Evolutionary conservation across 257 asterid genomes (phyloP), one percentile per base, ranked within the genome.

Genomic region (Fraxinus americana): DNA sequence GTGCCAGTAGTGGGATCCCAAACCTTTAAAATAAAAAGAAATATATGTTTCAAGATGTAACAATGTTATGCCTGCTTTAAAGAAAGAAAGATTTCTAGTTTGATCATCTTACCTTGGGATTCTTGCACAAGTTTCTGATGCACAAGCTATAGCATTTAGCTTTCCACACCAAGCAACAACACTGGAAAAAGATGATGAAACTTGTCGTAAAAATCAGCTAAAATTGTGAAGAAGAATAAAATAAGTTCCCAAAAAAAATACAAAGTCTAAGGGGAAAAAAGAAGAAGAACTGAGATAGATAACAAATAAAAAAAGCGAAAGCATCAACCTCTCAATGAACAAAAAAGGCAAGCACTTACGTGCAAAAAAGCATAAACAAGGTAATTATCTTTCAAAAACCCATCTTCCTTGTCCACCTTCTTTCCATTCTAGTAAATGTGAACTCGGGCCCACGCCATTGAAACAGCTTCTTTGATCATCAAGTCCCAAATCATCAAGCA

Each of bases 151-250:
- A 61, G 95, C 91, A 84, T 96, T 96, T 83, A 96, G 86, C 90
- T 93, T 96, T 75, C 97, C 97, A 59, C 99, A 96, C 99, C 99
- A 96, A 68, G 99, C 97, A 84, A 92, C 97, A 76, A 94, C 96
- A 89, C 99, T 96, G 88, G 82, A 83, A 80, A 23, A 81, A 7
- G 54, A 69, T 12, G 12, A 70, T 41, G 66, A 43, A 74, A 32
- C 29, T 19, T 63, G 36, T 63, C 36, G 27, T 23, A 4, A 59
- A 63, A 11, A 63, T 63, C 17, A 13, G 7, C n/a, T 23, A 25
- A 57, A 25, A 38, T 27, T 41, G 75, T 67, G 30, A 63, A 35
- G 12, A n/a, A 17, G 36, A 41, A 70, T 13, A 32, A 34, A 34
- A 72, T 3, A 73, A 71, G 32, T 43, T 54, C 1, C 4, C 78